These are phyloP conservation scores for Prunus campanulata DNA, from an alignment of 306 rosid genomes.

Conservation along the genomic window DNA sequence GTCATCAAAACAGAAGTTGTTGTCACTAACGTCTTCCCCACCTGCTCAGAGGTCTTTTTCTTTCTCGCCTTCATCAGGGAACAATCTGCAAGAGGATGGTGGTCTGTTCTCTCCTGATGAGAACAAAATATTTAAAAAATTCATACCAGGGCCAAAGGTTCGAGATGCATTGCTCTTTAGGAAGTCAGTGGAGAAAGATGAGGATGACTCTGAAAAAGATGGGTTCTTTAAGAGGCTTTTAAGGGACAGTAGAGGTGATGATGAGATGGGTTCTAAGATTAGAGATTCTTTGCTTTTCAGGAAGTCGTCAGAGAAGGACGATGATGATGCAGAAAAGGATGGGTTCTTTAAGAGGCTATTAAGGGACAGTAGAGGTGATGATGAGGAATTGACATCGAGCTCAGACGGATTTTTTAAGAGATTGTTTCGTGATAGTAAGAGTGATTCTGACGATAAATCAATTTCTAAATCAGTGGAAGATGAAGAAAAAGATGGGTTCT, in stretches of 20 bases:
- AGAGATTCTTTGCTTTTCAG: slow-evolving; percentile 72
- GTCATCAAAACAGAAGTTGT: slow-evolving; percentile 71
- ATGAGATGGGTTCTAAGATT: slow-evolving; percentile 66
- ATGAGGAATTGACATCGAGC: slow-evolving; percentile 70
- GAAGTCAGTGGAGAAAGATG: slow-evolving; percentile 78
- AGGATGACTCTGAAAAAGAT: slow-evolving; percentile 73
- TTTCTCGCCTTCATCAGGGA: slow-evolving; percentile 59
- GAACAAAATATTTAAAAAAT: slow-evolving; percentile 72
- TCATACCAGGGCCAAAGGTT: slow-evolving; percentile 77
- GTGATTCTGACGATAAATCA: slow-evolving; percentile 62
- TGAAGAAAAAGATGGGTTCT: slow-evolving; percentile 83
- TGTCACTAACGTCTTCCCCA: slow-evolving; percentile 72
- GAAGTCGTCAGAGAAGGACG: slow-evolving; percentile 71
- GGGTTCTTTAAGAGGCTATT: slow-evolving; percentile 80
- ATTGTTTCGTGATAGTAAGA: slow-evolving; percentile 85
- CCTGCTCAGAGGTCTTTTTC: slow-evolving; percentile 56
- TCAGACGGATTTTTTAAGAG: slow-evolving; percentile 87
- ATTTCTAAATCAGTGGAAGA: slow-evolving; percentile 46
- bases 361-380: slow-evolving; percentile 76
- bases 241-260: slow-evolving; percentile 81
- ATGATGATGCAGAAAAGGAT: slow-evolving; percentile 76
- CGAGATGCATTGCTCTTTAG: slow-evolving; percentile 84
- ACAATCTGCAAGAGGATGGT: slow-evolving; percentile 56
- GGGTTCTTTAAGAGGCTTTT: slow-evolving; percentile 86
- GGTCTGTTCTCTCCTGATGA: slow-evolving; percentile 62